These are phyloP conservation scores for Syzygium malaccense DNA, from an alignment of 441 rosid genomes.

Conservation along the genomic window DNA sequence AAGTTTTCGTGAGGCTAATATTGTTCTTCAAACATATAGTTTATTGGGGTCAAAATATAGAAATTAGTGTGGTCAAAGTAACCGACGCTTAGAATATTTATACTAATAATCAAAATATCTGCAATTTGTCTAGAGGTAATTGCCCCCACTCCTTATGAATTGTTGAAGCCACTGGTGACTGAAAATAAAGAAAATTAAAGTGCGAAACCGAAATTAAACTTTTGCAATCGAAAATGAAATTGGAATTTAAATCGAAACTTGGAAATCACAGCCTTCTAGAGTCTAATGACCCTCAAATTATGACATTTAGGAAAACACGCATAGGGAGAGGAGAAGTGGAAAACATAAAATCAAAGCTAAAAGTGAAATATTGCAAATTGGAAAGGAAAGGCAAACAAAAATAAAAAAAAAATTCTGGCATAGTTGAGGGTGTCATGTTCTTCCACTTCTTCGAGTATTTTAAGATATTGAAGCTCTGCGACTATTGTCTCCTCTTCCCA, in stretches of 20 bases:
- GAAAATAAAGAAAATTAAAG: background rate
- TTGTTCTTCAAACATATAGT: too few relatives aligned
- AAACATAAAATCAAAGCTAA: too few relatives aligned
- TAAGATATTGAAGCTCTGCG: background rate
- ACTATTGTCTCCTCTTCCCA: background rate
- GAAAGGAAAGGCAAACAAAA: too few relatives aligned
- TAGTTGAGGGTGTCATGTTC: background rate
- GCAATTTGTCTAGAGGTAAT: background rate
- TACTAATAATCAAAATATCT: background rate
- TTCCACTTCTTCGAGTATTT: background rate
- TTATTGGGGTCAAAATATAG: background rate
- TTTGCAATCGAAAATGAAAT: background rate
- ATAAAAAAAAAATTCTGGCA: background rate
- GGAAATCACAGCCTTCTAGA: background rate
- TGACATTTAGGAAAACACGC: background rate
- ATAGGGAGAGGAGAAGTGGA: background rate
- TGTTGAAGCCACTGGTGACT: background rate
- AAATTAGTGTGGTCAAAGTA: background rate
- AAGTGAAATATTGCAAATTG: background rate
- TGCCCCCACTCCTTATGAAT: too few relatives aligned
- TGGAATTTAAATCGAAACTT: background rate
- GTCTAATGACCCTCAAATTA: background rate
- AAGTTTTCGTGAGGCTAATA: too few relatives aligned
- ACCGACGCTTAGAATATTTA: too few relatives aligned
- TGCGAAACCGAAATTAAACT: background rate